These are phyloP conservation scores for Naganishia sp. DNA, from an alignment of 1,284 basidiomycete species.

Conservation along the genomic window DNA sequence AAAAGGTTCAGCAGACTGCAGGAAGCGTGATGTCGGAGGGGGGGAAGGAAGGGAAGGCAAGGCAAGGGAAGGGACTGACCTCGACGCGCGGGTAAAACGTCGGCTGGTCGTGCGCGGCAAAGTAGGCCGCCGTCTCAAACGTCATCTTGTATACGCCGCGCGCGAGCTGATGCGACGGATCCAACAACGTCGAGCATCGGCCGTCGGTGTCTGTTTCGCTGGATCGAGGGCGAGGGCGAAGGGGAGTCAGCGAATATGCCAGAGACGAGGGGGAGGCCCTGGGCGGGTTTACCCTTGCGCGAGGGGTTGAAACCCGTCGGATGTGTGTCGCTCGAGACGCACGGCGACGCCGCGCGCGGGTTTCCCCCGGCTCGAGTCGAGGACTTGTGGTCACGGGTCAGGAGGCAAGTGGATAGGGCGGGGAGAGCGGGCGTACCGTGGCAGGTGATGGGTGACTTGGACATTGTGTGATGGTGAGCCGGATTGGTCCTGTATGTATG, in stretches of 20 bases:
- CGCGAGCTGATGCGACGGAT: slow-evolving; percentile 59
- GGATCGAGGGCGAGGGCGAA: slow-evolving; percentile 1
- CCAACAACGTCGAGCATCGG: slow-evolving; percentile 69
- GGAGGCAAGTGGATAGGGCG: too few relatives aligned
- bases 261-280: background rate
- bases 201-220: slow-evolving; percentile 80
- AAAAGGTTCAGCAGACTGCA: background rate
- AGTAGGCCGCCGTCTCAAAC: slow-evolving; percentile 82
- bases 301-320: slow-evolving; percentile 58
- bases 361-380: slow-evolving; percentile 78
- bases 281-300: slow-evolving; percentile 61
- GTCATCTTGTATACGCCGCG: slow-evolving; percentile 75
- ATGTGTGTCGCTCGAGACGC: slow-evolving; percentile 54
- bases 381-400: too few relatives aligned
- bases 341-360: slow-evolving; percentile 72
- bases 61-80: slow-evolving; percentile 55
- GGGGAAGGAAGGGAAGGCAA: too few relatives aligned
- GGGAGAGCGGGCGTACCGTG: slow-evolving; percentile 64
- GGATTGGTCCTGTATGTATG: too few relatives aligned
- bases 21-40: background rate
- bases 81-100: slow-evolving; percentile 89
- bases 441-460: slow-evolving; percentile 79
- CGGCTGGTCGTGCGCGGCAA: slow-evolving; percentile 62
- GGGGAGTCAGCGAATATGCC: too few relatives aligned
- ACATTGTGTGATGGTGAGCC: slow-evolving; percentile 38